Evolutionary conservation across 176 grass and related monocot species (phyloP), one percentile per base, ranked within the genome.

Genomic region (Oryza coarctata): DNA sequence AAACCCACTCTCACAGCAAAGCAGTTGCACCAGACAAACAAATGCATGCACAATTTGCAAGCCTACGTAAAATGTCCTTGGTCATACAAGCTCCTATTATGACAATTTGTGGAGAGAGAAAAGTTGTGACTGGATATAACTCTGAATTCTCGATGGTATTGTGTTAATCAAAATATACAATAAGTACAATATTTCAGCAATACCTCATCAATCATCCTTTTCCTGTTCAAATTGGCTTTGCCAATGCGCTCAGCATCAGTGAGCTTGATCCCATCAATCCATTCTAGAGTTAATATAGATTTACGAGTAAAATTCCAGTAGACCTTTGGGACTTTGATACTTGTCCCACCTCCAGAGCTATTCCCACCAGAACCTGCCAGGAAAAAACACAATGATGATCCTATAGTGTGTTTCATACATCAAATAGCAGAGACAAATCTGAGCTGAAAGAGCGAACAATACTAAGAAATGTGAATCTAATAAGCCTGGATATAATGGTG

Each of bases 181-280:
- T 38, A 72, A 35, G n/a, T 58, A 36, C 18, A 83, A 28, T 17
- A 45, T 6, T 45, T 6, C 25, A 61, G 31, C 39, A 47, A 69
- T 87, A 97, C 95, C 92, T 98, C 84, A 74, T 98, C 90, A 65
- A 94, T 98, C 76, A 98, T 78, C 49, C 44, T 86, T 87, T 93
- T 98, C 52, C 80, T 91, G 75, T 98, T 91, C 15, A 98, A 73
- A 81, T 83, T 82, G 58, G 92, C 90, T 84, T 92, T 88, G 73
- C 67, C 88, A 69, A 98, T 94, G 61, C 88, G 86, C 36, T 86
- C 74, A 26, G 81, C 67, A 89, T 94, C 95, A 36, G 95, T 98
- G 41, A 98, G 67, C 28, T 98, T 98, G 58, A 98, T 98, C 70
- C 90, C 95, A 65, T 98, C 95, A 84, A 98, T 87, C 95, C 95